Base-by-base conservation (phyloP, 2,329 filamentous ascomycete species). In the Arthrobotrys megalospora region DNA sequence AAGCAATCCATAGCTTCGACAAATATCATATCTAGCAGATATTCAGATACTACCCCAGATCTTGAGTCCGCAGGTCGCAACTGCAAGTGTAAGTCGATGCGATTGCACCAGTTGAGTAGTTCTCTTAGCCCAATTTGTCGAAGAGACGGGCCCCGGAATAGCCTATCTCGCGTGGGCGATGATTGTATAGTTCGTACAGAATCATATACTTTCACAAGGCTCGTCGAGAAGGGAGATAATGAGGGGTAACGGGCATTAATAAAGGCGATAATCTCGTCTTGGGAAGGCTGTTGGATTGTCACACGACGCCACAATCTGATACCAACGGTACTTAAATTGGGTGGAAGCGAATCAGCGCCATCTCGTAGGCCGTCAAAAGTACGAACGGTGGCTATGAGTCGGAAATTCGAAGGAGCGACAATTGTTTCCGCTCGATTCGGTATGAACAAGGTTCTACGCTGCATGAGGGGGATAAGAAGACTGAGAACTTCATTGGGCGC, bases 401-500 rank as follows among this genome's bases (percentile, higher is more conserved):
- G 91, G 84, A 99, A 99, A 0, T 92, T 93, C 81, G 90, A 90
- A 0, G 92, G 90, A 66, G 96, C 96, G 82, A 90, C 89, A 62
- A 99, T 91, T 4, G 88, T 91, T 85, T 98, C 94, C 70, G 93
- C 94, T 76, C 95, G 91, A 81, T 91, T 96, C 0, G 96, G 93
- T 34, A 99, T 94, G 3, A 96, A 87, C 12, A 99, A 88, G 83
- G 97, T 93, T n/a, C 93, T 91, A 76, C 92, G 90, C 85, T 99
- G 96, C 76, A 99, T 94, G 7, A 99, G 88, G 8, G 96, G 96
- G 28, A 99, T 87, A 32, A 99, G 88, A 12, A 94, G 94, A 83
- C 95, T 97, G 84, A 99, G 90, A 58, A 99, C 93, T 84, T 99
- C 96, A 80, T 93, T 95, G 3, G 96, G 96, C 10, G 96, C 96